Evolutionary conservation across 108 stramenopile genomes (phyloP).

Genomic region (Cyclotella atomus): DNA sequence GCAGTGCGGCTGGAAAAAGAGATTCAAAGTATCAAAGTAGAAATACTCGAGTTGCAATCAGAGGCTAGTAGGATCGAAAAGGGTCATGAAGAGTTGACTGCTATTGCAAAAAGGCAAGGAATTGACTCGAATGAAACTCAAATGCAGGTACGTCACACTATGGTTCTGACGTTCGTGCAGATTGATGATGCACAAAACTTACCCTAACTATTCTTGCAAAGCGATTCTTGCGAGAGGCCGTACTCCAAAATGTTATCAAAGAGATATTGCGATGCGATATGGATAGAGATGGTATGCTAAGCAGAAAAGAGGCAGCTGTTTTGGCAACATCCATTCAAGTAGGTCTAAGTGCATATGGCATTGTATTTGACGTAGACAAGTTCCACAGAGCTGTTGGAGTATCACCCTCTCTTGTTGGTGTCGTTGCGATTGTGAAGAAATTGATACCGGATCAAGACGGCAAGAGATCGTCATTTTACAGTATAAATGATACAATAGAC

Average conservation of each 20-base stretch:
- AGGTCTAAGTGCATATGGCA: conserved; percentile 15
- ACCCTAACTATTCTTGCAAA: neutral
- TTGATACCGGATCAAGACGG: conserved; percentile 21
- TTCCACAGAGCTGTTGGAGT: conserved; percentile 22
- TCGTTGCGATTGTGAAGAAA: conserved; percentile 16
- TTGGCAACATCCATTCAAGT: conserved; percentile 1
- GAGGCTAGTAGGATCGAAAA: too few relatives aligned
- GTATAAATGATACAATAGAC: neutral
- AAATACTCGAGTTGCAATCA: too few relatives aligned
- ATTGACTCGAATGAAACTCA: too few relatives aligned
- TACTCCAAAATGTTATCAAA: conserved; percentile 27
- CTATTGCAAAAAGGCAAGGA: too few relatives aligned
- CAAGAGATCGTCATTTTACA: conserved; percentile 7
- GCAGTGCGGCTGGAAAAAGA: too few relatives aligned
- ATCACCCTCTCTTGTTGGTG: conserved; percentile 9
- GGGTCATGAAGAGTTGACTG: too few relatives aligned
- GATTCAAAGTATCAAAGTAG: too few relatives aligned
- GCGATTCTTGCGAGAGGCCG: conserved; percentile 24
- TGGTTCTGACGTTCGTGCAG: too few relatives aligned
- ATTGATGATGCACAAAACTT: too few relatives aligned
- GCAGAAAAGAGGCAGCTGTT: neutral
- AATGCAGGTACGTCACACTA: too few relatives aligned
- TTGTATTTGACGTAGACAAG: conserved; percentile 22
- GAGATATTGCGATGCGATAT: conserved; percentile 7
- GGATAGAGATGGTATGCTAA: conserved; percentile 19